These are phyloP conservation scores for Penicillium sp. DNA, from an alignment of 2,329 filamentous ascomycete genomes.

Conservation along the genomic window DNA sequence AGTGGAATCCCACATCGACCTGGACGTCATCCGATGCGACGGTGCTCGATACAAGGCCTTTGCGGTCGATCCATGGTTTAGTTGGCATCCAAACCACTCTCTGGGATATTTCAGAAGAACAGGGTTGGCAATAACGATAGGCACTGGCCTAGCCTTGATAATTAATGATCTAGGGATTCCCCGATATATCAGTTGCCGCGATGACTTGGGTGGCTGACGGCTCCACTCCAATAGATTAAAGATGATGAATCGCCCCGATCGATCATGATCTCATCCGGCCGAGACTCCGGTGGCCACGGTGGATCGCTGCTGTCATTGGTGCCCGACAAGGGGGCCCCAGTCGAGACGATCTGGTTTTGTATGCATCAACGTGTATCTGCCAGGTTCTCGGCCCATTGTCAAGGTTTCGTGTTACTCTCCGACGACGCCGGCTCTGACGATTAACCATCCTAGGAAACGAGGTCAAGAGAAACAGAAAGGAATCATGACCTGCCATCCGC, in stretches of 20 bases:
- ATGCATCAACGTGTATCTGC: too few relatives aligned
- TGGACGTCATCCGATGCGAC: conserved; percentile 2
- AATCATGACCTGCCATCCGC: background rate
- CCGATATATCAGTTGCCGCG: conserved; percentile 18
- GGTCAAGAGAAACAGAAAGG: too few relatives aligned
- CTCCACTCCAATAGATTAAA: conserved; percentile 29
- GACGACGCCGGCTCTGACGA: too few relatives aligned
- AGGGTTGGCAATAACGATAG: too few relatives aligned
- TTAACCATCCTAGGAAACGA: too few relatives aligned
- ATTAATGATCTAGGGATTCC: background rate
- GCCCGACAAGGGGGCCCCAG: conserved; percentile 5
- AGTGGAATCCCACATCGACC: conserved; percentile 8
- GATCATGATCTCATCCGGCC: conserved; percentile 26
- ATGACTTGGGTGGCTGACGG: conserved; percentile 27
- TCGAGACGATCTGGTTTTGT: background rate
- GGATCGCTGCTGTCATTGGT: conserved; percentile 2
- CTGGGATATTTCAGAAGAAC: too few relatives aligned
- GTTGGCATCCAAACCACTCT: conserved; percentile 3
- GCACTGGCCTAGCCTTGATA: too few relatives aligned
- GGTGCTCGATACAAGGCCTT: too few relatives aligned
- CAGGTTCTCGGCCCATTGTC: too few relatives aligned
- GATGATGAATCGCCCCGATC: conserved; percentile 22
- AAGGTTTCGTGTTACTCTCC: too few relatives aligned
- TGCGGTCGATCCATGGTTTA: too few relatives aligned
- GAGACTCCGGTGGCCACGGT: conserved; percentile 9